Percentiles rank a stretch among this genome's conserved stretches.
Evolutionary conservation across 2,329 filamentous ascomycete genomes (phyloP).

Genomic region (Colletotrichum orbiculare): DNA sequence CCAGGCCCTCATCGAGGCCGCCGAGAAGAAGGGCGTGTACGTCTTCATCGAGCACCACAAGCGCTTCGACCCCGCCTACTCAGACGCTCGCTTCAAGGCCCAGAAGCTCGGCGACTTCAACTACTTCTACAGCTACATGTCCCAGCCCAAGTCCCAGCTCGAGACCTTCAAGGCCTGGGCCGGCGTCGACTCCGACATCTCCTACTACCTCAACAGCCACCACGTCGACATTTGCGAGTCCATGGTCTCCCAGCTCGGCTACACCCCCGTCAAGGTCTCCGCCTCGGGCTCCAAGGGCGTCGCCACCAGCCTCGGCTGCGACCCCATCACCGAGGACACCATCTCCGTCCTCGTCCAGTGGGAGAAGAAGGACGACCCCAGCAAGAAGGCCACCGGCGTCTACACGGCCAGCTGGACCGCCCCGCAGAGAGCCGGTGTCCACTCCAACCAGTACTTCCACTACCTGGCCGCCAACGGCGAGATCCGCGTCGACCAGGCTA

Average conservation of each 20-base stretch:
- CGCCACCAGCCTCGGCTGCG: conserved; percentile 82
- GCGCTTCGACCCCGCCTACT: conserved; percentile 92
- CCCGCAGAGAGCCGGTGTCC: conserved; percentile 91
- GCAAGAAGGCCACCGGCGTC: conserved; percentile 83
- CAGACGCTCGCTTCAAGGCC: conserved; percentile 84
- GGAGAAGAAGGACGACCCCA: conserved; percentile 76
- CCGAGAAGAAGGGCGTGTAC: conserved; percentile 81
- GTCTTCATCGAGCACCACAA: conserved; percentile 98
- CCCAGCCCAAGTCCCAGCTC: conserved; percentile 88
- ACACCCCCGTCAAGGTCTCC: conserved; percentile 81
- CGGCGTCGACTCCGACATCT: conserved; percentile 90
- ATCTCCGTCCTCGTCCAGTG: conserved; percentile 92
- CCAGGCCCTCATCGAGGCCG: conserved; percentile 77
- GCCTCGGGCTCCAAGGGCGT: conserved; percentile 83
- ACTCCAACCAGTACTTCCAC: conserved; percentile 97
- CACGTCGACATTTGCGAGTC: conserved; percentile 93
- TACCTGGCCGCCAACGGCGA: conserved; percentile 88
- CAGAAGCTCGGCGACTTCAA: conserved; percentile 90
- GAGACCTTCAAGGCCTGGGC: conserved; percentile 97
- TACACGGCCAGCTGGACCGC: conserved; percentile 97
- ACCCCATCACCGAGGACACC: conserved; percentile 86
- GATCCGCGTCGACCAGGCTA: conserved; percentile 90
- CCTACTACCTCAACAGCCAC: conserved; percentile 95
- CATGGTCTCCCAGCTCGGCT: conserved; percentile 82
- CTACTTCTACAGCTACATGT: conserved; percentile 99